Base-by-base conservation (phyloP, 202 grass and related monocot genomes). In the Musa balbisiana region DNA sequence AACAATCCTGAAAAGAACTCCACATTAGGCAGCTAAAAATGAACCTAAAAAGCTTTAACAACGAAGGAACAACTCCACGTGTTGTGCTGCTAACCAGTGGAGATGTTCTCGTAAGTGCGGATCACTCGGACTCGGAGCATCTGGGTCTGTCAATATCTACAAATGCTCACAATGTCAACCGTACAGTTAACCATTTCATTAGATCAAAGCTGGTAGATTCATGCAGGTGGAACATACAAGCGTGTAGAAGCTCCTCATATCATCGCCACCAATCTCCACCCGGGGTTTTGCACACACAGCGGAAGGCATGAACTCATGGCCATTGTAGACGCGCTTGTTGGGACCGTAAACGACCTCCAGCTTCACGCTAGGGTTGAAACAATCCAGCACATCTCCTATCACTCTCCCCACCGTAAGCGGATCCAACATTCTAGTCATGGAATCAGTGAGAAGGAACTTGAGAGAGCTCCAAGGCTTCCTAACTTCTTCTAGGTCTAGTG, bases 141-240 rank as follows among this genome's bases (percentile, higher is more conserved):
- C 93, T n/a, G 93, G 93, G 73, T 96, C 93, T 72, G 90, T 96
- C 90, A 96, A 87, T 26, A 96, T 74, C 92, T 96, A 80, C 49
- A 43, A 6, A 43, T 43, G 33, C 33, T 43, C 33, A 43, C 33
- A 51, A 52, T 3, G 51, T 70, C 17, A n/a, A 70, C 33, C 33
- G 33, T 43, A 43, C 4, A 43, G 33, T 43, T 8, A 43, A 43
- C 33, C 8, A 6, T 43, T 43, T 43, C 33, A 43, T 43, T 43
- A 43, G 4, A 43, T 43, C 33, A 43, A 8, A 43, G 33, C 33
- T 43, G 33, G 33, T 6, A 43, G 33, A 43, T 43, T 43, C 0
- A 6, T 43, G 33, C 33, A 43, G 33, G 33, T 43, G 33, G 33
- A 27, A 72, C 81, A 78, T 82, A 97, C 94, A 62, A 98, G 90